These are phyloP conservation scores for Xylariaceae sp. DNA, from an alignment of 2,329 filamentous ascomycete species.

Conservation along the genomic window DNA sequence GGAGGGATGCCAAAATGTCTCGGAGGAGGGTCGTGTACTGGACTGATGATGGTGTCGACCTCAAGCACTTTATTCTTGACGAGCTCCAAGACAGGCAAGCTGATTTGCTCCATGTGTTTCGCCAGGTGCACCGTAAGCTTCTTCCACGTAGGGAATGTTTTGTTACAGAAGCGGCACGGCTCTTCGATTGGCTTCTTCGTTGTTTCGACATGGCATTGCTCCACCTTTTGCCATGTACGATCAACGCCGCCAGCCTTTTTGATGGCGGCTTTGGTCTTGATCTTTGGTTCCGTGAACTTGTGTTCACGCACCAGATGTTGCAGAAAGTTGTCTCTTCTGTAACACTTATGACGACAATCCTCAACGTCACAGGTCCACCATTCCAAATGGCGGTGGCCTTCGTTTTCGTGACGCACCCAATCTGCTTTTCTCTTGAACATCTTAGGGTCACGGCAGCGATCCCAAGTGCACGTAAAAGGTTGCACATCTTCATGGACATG, in stretches of 20 bases:
- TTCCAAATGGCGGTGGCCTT: constrained; percentile 83
- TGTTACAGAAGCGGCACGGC: constrained; percentile 83
- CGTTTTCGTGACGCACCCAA: constrained; percentile 93
- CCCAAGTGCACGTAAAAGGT: constrained; percentile 90
- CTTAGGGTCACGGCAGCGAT: constrained; percentile 77
- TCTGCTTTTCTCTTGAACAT: constrained; percentile 95
- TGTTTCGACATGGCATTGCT: constrained; percentile 73
- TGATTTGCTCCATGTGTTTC: constrained; percentile 91
- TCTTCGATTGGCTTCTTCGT: constrained; percentile 65
- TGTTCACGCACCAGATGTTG: constrained; percentile 91
- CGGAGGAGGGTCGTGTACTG: constrained; percentile 56
- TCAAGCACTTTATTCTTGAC: constrained; percentile 53
- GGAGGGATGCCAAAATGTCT: constrained; percentile 35
- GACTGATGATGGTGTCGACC: constrained; percentile 65
- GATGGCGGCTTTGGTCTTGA: constrained; percentile 69
- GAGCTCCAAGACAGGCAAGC: constrained; percentile 70
- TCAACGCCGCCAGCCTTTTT: constrained; percentile 59
- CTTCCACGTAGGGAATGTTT: constrained; percentile 80
- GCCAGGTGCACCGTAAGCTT: constrained; percentile 90
- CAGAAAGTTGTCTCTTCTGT: constrained; percentile 86
- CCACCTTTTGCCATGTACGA: constrained; percentile 73
- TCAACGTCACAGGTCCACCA: constrained; percentile 85
- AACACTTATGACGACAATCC: constrained; percentile 80
- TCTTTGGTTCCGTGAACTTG: constrained; percentile 78
- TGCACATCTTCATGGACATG: constrained; percentile 93